A percentile compares a stretch with the other conserved stretches of the same genome.
Evolutionary conservation across 2,329 filamentous ascomycete genomes (phyloP).

Genomic region (Diaporthe amygdali): DNA sequence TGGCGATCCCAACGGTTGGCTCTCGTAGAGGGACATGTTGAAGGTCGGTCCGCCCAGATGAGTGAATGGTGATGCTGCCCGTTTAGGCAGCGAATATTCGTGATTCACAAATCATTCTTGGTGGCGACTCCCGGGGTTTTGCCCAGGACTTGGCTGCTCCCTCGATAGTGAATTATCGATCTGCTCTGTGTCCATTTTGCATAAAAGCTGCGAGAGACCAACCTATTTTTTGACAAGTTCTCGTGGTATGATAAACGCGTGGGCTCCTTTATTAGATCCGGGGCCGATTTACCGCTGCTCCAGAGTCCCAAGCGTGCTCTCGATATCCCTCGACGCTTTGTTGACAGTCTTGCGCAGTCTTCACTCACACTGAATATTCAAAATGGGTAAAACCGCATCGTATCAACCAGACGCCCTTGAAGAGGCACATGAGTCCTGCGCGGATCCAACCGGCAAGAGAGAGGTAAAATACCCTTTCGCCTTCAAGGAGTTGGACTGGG

Average conservation of each 20-base stretch:
- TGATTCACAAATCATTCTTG: background rate
- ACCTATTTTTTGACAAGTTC: background rate
- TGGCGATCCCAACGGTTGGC: background rate
- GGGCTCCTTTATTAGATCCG: background rate
- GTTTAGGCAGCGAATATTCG: background rate
- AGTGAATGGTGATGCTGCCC: background rate
- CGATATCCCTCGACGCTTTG: background rate
- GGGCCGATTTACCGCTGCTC: too few relatives aligned
- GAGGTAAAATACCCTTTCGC: slow-evolving; percentile 29
- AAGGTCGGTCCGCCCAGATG: background rate
- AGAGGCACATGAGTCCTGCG: slow-evolving; percentile 25
- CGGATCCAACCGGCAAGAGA: background rate
- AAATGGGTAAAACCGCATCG: background rate
- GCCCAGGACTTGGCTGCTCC: background rate
- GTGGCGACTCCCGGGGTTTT: background rate
- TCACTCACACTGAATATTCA: too few relatives aligned
- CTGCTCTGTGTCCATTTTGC: background rate
- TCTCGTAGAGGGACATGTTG: background rate
- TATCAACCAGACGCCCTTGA: slow-evolving; percentile 4
- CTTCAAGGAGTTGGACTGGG: slow-evolving; percentile 29
- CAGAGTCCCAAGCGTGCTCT: too few relatives aligned
- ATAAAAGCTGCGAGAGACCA: too few relatives aligned
- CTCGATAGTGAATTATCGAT: background rate
- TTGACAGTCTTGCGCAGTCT: background rate
- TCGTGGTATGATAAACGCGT: background rate